phyloP scores from a whole-genome alignment of 345 rosid species.

The Anastatica hierochuntica region DNA sequence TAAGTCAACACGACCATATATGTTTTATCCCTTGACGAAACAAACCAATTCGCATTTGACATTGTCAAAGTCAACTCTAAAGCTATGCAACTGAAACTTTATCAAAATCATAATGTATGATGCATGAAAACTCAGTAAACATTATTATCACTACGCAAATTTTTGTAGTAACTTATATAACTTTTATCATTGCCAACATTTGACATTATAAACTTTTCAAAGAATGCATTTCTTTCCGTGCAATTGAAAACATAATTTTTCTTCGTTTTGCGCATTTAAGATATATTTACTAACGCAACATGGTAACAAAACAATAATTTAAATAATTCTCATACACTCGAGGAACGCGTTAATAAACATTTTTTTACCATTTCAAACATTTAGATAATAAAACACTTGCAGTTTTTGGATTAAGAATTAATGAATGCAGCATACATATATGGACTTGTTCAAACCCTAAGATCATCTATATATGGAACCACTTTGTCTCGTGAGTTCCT shows the following conservation, averaged over 20 bases:
- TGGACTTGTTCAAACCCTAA: conserved; percentile 5
- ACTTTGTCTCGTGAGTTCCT: background rate
- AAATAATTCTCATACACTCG: background rate
- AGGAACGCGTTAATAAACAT: background rate
- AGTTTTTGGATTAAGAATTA: background rate
- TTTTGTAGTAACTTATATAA: background rate
- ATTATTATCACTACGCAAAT: background rate
- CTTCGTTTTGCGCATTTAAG: background rate
- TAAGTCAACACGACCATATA: background rate
- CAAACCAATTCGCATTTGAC: background rate
- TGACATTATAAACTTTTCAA: background rate
- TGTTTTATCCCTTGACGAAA: background rate
- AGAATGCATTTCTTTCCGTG: background rate
- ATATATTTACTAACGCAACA: background rate
- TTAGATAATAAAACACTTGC: background rate
- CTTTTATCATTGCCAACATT: background rate
- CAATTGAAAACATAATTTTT: background rate
- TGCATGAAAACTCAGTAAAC: background rate
- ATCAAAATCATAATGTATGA: background rate
- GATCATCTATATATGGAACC: background rate
- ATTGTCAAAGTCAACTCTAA: conserved; percentile 3
- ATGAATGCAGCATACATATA: background rate
- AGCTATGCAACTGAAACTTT: conserved; percentile 1
- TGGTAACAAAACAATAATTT: background rate
- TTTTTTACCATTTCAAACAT: conserved; percentile 4